Evolutionary conservation across 345 rosid species (phyloP).

Genomic region (Hibiscus trionum): DNA sequence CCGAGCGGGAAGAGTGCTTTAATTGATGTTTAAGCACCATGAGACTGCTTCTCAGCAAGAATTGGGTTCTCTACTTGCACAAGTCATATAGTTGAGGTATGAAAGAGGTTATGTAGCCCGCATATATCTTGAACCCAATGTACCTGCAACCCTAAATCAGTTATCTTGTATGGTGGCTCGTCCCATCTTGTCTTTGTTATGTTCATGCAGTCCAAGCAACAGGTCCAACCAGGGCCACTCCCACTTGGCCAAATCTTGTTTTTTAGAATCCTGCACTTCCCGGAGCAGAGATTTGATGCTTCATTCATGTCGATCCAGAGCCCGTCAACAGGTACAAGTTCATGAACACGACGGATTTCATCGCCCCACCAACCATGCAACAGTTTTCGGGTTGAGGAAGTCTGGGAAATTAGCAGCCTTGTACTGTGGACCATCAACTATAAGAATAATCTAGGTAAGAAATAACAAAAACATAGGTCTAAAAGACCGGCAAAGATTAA

Average conservation of each 20-base stretch:
- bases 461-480: too few relatives aligned
- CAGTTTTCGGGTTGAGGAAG: conserved; percentile 88
- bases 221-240: conserved; percentile 85
- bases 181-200: conserved; percentile 85
- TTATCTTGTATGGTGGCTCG: conserved; percentile 93
- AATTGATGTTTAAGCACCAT: conserved; percentile 74
- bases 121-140: conserved; percentile 46
- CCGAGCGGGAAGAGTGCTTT: conserved; percentile 87
- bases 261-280: conserved; percentile 61
- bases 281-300: conserved; percentile 83
- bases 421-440: too few relatives aligned
- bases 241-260: conserved; percentile 67
- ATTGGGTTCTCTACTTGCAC: conserved; percentile 82
- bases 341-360: conserved; percentile 80
- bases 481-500: too few relatives aligned
- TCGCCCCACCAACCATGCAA: conserved; percentile 76
- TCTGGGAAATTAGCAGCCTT: conserved; percentile 65
- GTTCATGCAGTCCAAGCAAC: conserved; percentile 98
- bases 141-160: conserved; percentile 63
- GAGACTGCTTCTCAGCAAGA: conserved; percentile 77
- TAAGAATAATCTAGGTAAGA: too few relatives aligned
- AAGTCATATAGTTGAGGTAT: conserved; percentile 70
- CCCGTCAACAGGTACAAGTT: conserved; percentile 84
- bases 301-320: conserved; percentile 98
- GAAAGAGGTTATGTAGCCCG: conserved; percentile 39